Base-by-base conservation (phyloP, 2,329 filamentous ascomycete species). In the Colletotrichum sp. region DNA sequence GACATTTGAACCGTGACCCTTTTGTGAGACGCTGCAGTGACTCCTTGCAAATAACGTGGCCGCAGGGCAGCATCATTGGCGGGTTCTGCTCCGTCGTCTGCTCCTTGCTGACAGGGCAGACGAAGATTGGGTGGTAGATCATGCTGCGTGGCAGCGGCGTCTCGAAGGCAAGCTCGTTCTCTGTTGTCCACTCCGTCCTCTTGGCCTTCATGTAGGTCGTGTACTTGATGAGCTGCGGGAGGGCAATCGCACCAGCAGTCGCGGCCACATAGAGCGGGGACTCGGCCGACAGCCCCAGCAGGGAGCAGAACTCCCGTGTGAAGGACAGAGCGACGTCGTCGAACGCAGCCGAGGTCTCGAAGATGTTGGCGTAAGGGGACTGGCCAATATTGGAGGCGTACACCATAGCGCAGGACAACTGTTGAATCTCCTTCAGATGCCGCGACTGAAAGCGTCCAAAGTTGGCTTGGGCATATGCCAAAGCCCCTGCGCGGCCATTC, bases 31-130 rank as follows among this genome's bases (percentile, higher is more conserved):
- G 93, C 76, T 94, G 92, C 67, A 99, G 86, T 39, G 94, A 96
- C 81, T 98, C 96, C 78, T 93, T 91, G 21, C 96, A 96, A 75
- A 99, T 93, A 68, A 98, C 96, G 86, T 99, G 97, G 7, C 97
- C 96, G 82, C 97, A 99, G 0, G 95, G 94, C 82, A 99, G 93
- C 91, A 98, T 97, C 94, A 99, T 98, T 3, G 97, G 96, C 13
- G 97, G 97, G 83, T 99, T 99, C 28, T 90, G 87, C 81, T 98
- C 96, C 0, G 96, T 99, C 0, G 94, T 96, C 84, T 99, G 97
- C 82, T 98, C 97, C 84, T 99, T 99, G 80, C 94, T 96, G 7
- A 99, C 97, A 0, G 97, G 97, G 82, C 97, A 99, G 57, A 99
- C 97, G 82, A 99, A 99, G 82, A 99, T 98, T 72, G 94, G 94